phyloP scores from a whole-genome alignment of 148 eudicot genomes.

The Simmondsia chinensis region DNA sequence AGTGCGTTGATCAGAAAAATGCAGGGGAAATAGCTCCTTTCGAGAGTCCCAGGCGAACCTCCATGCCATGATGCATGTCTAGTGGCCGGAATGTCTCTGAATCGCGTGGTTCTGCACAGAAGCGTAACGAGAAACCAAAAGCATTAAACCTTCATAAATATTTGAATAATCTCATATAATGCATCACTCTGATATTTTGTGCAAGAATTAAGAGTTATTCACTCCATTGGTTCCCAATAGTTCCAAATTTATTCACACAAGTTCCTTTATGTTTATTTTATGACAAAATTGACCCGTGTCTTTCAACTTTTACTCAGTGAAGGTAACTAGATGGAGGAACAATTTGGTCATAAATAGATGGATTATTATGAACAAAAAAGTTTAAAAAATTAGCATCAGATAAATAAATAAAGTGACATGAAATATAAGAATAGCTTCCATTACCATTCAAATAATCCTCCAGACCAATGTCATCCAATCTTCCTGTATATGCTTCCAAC shows the following conservation, averaged over 20 bases:
- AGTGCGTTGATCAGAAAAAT: constrained; percentile 69
- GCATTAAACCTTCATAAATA: too few relatives aligned
- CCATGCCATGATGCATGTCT: constrained; percentile 97
- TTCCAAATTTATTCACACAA: too few relatives aligned
- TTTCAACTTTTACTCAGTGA: too few relatives aligned
- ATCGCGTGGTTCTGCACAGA: constrained; percentile 73
- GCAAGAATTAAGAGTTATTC: too few relatives aligned
- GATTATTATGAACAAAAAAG: background rate
- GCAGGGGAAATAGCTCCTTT: constrained; percentile 87
- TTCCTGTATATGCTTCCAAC: constrained; percentile 65
- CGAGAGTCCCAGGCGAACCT: constrained; percentile 78
- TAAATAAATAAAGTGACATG: background rate
- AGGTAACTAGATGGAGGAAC: too few relatives aligned
- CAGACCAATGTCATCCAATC: constrained; percentile 67
- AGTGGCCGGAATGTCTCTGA: constrained; percentile 57
- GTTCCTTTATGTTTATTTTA: too few relatives aligned
- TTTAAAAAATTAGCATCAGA: background rate
- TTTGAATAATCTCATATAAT: too few relatives aligned
- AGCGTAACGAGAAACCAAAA: background rate
- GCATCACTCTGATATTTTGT: too few relatives aligned
- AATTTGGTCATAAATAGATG: too few relatives aligned
- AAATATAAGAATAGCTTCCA: background rate
- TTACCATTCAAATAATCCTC: constrained; percentile 88
- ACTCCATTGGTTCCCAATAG: too few relatives aligned
- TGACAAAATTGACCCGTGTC: too few relatives aligned